Percentiles rank a stretch among this genome's conserved stretches.
phyloP scores from a whole-genome alignment of 2,329 filamentous ascomycete species.

The Colletotrichum limetticola region DNA sequence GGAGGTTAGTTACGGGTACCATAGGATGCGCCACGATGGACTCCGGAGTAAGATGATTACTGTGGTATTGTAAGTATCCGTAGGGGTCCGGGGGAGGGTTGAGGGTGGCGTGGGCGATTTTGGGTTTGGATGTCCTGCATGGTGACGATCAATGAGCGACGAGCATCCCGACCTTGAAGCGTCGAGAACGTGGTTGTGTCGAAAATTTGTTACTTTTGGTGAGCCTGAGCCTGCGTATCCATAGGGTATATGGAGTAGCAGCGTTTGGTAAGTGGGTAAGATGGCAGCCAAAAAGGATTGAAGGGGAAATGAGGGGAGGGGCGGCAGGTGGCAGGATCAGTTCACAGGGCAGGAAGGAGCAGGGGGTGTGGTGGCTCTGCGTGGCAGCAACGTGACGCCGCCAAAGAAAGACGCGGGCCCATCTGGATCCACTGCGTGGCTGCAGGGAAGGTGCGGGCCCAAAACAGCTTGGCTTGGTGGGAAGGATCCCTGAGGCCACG shows the following conservation, averaged over 20 bases:
- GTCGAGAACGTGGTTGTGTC: background rate
- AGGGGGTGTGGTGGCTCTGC: constrained; percentile 25
- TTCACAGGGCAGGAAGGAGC: background rate
- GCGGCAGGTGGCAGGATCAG: background rate
- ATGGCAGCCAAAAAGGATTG: background rate
- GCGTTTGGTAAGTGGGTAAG: background rate
- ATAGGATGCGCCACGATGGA: background rate
- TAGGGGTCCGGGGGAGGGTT: background rate
- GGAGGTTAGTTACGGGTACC: background rate
- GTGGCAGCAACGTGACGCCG: constrained; percentile 36
- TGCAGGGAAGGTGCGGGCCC: constrained; percentile 35
- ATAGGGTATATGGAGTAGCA: too few relatives aligned
- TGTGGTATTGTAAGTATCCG: background rate
- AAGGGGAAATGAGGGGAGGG: constrained; percentile 17
- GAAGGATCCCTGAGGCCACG: constrained; percentile 37
- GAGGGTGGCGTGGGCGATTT: background rate
- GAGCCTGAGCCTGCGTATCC: too few relatives aligned
- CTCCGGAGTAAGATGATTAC: background rate
- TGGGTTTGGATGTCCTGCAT: constrained; percentile 18
- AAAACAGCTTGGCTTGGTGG: constrained; percentile 31
- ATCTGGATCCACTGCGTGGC: constrained; percentile 33
- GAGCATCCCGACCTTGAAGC: background rate
- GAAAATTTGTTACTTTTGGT: background rate
- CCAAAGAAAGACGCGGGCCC: constrained; percentile 9
- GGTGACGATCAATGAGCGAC: constrained; percentile 13